Conservation (phyloP, 164 flowering plant genomes). For the Annona squamosa region DNA sequence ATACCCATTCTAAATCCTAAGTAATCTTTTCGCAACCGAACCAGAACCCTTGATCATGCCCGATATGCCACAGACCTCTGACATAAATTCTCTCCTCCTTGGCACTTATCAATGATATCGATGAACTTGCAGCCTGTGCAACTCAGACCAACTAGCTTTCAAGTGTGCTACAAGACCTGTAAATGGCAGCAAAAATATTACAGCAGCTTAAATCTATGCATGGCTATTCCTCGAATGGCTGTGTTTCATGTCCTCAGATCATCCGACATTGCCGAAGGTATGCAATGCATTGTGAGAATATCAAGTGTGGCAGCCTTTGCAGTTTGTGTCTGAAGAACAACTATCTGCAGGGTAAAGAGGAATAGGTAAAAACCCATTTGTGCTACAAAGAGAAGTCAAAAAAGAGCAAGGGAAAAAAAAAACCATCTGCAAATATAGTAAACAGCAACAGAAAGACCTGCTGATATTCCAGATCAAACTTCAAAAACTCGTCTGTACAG, state of each 20-base stretch:
- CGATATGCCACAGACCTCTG: background rate
- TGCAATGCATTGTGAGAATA: conserved; percentile 80
- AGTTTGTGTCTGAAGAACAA: conserved; percentile 61
- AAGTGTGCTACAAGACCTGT: background rate
- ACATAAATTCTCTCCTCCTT: background rate
- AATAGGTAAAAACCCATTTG: background rate
- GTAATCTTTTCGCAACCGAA: background rate
- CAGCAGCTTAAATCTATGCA: background rate
- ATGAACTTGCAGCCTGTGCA: background rate
- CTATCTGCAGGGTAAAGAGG: conserved; percentile 44
- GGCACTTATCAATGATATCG: background rate
- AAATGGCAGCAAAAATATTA: conserved; percentile 3
- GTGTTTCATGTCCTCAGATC: conserved; percentile 60
- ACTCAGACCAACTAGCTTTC: background rate
- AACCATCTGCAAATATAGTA: background rate
- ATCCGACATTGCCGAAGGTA: conserved; percentile 90
- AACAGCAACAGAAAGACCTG: conserved; percentile 47
- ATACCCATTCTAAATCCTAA: background rate
- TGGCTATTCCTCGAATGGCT: background rate
- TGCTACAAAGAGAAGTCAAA: background rate
- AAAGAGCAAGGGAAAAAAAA: background rate
- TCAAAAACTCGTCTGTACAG: conserved; percentile 64
- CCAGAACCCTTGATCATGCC: too few relatives aligned
- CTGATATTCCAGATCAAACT: conserved; percentile 74
- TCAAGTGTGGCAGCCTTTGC: conserved; percentile 86